Evolutionary conservation across 352 stramenopile genomes (phyloP).

Genomic region (Globisporangium paroecandrum): DNA sequence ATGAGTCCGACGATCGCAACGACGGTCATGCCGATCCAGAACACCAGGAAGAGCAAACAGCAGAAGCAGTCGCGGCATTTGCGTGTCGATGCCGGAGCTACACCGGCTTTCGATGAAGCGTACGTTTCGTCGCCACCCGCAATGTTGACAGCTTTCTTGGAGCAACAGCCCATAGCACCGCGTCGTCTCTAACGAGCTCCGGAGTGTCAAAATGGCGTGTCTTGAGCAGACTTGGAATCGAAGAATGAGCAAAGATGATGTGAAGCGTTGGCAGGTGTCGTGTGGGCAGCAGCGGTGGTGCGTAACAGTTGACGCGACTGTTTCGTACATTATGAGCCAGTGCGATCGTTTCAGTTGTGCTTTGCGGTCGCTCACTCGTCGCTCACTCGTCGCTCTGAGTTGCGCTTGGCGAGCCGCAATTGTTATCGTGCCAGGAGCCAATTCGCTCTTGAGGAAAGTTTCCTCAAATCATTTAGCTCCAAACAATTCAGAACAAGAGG

Average conservation of each 20-base stretch:
- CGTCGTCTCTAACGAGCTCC: neutral
- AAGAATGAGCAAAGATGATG: neutral
- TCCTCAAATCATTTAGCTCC: neutral
- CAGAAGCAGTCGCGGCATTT: slow-evolving; percentile 77
- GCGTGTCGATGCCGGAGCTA: slow-evolving; percentile 46
- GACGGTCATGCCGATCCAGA: slow-evolving; percentile 71
- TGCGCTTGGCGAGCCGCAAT: neutral
- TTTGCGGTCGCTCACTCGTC: neutral
- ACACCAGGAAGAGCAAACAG: slow-evolving; percentile 59
- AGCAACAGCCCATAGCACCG: slow-evolving; percentile 61
- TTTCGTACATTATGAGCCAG: neutral
- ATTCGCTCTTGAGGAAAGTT: neutral
- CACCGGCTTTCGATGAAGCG: slow-evolving; percentile 27
- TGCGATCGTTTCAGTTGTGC: neutral
- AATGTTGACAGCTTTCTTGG: slow-evolving; percentile 43
- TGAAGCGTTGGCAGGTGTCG: neutral
- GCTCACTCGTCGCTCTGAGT: neutral
- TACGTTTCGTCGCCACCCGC: slow-evolving; percentile 20
- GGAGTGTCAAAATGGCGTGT: neutral
- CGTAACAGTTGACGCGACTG: neutral
- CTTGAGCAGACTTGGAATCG: neutral
- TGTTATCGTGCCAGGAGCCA: neutral
- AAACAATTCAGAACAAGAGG: neutral
- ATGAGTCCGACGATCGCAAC: slow-evolving; percentile 52
- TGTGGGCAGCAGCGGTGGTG: neutral